Conservation (phyloP, 2,329 filamentous ascomycete genomes). For the Colletotrichum sidae region DNA sequence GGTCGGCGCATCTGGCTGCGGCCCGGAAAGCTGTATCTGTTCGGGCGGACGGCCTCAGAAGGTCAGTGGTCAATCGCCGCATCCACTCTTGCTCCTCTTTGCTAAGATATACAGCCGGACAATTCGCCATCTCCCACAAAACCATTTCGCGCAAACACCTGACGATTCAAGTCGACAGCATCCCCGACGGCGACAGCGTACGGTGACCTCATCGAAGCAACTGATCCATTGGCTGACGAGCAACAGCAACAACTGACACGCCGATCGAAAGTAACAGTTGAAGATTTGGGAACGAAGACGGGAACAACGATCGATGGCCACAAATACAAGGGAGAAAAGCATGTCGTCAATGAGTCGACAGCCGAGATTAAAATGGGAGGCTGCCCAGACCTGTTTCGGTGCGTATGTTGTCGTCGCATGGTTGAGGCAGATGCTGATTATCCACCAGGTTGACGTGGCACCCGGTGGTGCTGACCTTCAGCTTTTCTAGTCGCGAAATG, state of each 20-base stretch:
- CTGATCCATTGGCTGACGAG: constrained; percentile 1
- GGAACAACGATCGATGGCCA: constrained; percentile 84
- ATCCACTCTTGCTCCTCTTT: background rate
- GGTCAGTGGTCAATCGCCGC: constrained; percentile 53
- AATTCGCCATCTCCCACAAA: constrained; percentile 79
- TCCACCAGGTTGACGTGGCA: constrained; percentile 77
- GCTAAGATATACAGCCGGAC: constrained; percentile 62
- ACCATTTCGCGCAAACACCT: constrained; percentile 92
- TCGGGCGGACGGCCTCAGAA: constrained; percentile 81
- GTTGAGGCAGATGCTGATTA: background rate
- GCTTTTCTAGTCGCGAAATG: constrained; percentile 77
- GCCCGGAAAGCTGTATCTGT: constrained; percentile 86
- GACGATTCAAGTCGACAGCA: constrained; percentile 76
- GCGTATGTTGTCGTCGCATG: constrained; percentile 9
- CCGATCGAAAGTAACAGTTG: constrained; percentile 78
- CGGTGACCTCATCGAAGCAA: constrained; percentile 40
- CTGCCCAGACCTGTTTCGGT: constrained; percentile 73
- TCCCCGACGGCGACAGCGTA: constrained; percentile 76
- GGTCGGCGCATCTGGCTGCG: constrained; percentile 79
- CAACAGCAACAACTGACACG: constrained; percentile 69
- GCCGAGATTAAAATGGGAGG: constrained; percentile 80
- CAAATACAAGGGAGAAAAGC: constrained; percentile 72
- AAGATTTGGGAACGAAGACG: constrained; percentile 85
- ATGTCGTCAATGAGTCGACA: constrained; percentile 62
- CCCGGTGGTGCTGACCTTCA: constrained; percentile 84